Evolutionary conservation across 208 protist genomes (phyloP).

Genomic region (Acanthamoeba lugdunensis): DNA sequence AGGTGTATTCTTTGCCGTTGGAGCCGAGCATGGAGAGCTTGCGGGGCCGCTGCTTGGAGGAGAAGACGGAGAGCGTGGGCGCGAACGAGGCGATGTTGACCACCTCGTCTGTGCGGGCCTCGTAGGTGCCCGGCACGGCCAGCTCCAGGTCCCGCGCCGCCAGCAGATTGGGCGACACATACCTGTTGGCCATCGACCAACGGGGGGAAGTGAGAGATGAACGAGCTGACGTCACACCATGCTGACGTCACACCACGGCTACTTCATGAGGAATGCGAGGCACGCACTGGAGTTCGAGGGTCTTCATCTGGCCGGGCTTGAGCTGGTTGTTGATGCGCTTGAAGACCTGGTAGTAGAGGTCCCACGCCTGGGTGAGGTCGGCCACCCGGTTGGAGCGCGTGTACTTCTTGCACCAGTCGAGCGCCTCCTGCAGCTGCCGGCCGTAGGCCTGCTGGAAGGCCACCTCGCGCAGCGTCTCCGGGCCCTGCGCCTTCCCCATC

Average conservation of each 20-base stretch:
- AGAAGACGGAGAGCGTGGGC: slow-evolving; percentile 90
- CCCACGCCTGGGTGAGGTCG: slow-evolving; percentile 96
- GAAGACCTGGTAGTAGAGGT: slow-evolving; percentile 95
- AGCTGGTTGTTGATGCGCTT: slow-evolving; percentile 96
- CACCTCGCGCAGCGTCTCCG: slow-evolving; percentile 94
- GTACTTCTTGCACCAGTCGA: slow-evolving; percentile 88
- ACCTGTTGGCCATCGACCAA: not conserved
- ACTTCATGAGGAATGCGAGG: too few relatives aligned
- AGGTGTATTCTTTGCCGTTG: slow-evolving; percentile 96
- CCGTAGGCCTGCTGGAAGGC: slow-evolving; percentile 93
- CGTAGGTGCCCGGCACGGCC: slow-evolving; percentile 91
- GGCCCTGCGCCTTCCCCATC: slow-evolving; percentile 52
- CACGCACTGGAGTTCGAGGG: slow-evolving; percentile 92
- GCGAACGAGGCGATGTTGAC: slow-evolving; percentile 95
- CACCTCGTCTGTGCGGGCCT: slow-evolving; percentile 91
- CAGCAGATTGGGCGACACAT: slow-evolving; percentile 95
- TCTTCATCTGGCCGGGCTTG: slow-evolving; percentile 90
- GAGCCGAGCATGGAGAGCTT: slow-evolving; percentile 95
- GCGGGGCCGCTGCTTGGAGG: slow-evolving; percentile 98
- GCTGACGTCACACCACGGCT: too few relatives aligned
- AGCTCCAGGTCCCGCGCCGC: slow-evolving; percentile 93
- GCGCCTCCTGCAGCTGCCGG: slow-evolving; percentile 88
- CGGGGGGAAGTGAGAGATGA: too few relatives aligned
- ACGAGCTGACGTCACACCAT: too few relatives aligned
- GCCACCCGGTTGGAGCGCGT: slow-evolving; percentile 86